These are phyloP conservation scores for Colletotrichum euphorbiae DNA, from an alignment of 2,329 filamentous ascomycete genomes.

Conservation along the genomic window DNA sequence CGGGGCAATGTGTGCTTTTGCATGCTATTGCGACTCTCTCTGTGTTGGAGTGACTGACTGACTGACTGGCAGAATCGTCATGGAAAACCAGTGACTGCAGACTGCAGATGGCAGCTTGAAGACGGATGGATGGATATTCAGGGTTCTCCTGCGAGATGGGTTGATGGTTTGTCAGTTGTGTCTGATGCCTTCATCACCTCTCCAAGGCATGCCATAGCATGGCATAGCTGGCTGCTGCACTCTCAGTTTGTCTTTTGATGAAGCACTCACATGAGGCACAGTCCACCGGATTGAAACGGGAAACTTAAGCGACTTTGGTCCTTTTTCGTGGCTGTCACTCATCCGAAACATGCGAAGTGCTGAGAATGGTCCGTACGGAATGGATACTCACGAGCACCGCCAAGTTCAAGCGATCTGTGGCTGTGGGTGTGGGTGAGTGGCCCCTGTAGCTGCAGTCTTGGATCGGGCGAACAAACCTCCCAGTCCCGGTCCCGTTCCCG, in stretches of 20 bases:
- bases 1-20: not conserved
- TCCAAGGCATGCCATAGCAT: not conserved
- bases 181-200: not conserved
- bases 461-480: conserved; percentile 21
- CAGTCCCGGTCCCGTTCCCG: conserved; percentile 9
- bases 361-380: not conserved
- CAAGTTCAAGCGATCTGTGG: no score
- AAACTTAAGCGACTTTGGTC: conserved; percentile 24
- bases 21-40: no score
- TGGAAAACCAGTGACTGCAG: no score
- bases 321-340: not conserved
- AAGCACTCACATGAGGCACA: conserved; percentile 19
- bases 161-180: conserved; percentile 6
- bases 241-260: not conserved
- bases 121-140: not conserved
- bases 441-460: conserved; percentile 9
- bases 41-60: no score
- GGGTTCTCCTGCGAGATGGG: conserved; percentile 10
- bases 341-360: conserved; percentile 14
- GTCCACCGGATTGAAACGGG: conserved; percentile 36
- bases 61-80: no score
- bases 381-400: no score
- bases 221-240: not conserved
- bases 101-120: no score
- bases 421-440: no score